Evolutionary conservation across 352 stramenopile genomes (phyloP).

Genomic region (Globisporangium orthogonon): DNA sequence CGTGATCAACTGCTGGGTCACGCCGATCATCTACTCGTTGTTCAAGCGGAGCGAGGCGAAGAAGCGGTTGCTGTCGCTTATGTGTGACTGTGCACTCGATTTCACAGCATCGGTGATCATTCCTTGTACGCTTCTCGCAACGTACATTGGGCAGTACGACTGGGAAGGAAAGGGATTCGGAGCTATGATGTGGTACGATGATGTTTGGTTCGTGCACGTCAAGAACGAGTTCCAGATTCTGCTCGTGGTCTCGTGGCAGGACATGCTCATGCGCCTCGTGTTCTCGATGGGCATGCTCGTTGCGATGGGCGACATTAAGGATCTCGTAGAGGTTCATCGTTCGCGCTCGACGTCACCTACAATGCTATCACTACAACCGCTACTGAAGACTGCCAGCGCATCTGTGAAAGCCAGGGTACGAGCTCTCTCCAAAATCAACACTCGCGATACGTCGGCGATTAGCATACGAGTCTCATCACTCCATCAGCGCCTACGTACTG

Average conservation of each 20-base stretch:
- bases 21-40: conserved; percentile 6
- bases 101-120: conserved; percentile 15
- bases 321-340: conserved; percentile 7
- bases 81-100: conserved; percentile 13
- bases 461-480: background rate
- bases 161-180: background rate
- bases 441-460: background rate
- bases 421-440: background rate
- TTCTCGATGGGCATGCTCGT: conserved; percentile 29
- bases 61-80: conserved; percentile 8
- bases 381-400: background rate
- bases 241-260: conserved; percentile 27
- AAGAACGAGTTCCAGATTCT: conserved; percentile 17
- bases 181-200: conserved; percentile 14
- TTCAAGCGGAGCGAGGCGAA: conserved; percentile 1
- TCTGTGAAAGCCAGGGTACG: no score
- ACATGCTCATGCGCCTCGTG: conserved; percentile 24
- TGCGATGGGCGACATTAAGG: conserved; percentile 27
- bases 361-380: background rate
- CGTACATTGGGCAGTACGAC: conserved; percentile 12
- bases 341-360: background rate
- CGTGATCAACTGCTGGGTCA: conserved; percentile 21
- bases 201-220: conserved; percentile 22
- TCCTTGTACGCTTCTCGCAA: conserved; percentile 3
- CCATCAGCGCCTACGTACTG: background rate